These are phyloP conservation scores for Dactylonectria estremocensis DNA, from an alignment of 2,329 filamentous ascomycete species.

Conservation along the genomic window DNA sequence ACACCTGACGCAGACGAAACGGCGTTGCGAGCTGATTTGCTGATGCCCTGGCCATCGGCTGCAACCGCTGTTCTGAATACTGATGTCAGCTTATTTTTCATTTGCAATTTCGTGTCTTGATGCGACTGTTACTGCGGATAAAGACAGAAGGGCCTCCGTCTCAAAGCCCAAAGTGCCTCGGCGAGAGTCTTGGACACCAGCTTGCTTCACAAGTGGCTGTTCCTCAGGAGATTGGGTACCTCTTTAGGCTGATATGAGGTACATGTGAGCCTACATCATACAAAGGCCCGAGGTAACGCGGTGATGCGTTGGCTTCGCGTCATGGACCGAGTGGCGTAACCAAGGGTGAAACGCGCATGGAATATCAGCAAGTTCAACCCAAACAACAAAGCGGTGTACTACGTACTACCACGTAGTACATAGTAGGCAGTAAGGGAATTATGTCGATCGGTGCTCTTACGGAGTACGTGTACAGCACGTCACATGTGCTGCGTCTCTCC, in stretches of 20 bases:
- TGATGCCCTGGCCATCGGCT: not conserved
- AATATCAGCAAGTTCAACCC: not conserved
- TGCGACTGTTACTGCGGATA: not conserved
- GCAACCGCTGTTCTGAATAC: not conserved
- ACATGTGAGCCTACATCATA: not conserved
- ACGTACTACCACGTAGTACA: not conserved
- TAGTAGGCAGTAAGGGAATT: not conserved
- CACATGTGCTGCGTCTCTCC: not conserved
- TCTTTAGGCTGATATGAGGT: not conserved
- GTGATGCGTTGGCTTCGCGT: conserved; percentile 29
- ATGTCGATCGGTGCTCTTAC: conserved; percentile 3
- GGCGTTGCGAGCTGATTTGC: conserved; percentile 1
- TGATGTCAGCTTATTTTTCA: not conserved
- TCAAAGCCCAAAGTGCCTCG: no score
- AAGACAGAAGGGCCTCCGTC: not conserved
- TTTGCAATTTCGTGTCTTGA: not conserved
- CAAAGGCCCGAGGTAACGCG: not conserved
- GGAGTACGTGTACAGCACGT: not conserved
- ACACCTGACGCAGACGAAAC: conserved; percentile 6
- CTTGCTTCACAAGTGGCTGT: not conserved
- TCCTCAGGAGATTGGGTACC: not conserved
- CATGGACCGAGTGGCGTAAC: conserved; percentile 11
- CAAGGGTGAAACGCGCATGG: not conserved
- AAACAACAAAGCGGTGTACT: conserved; percentile 20
- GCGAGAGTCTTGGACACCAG: not conserved